Base-by-base conservation (phyloP, 495 filamentous ascomycete species). In the Penicillium subrubescens region DNA sequence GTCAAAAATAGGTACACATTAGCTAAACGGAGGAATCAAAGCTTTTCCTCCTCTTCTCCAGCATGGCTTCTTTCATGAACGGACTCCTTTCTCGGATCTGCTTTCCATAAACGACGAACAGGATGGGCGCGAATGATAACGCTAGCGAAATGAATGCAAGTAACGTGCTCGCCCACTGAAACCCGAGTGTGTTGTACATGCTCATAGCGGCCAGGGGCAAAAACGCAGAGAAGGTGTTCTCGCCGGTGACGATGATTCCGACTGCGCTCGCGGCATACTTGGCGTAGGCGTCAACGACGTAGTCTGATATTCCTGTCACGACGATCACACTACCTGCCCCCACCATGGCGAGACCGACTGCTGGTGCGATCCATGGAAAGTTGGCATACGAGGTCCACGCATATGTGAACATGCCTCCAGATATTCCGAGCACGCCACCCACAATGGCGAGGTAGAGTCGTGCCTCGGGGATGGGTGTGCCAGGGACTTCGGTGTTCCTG, bases 101-200 rank as follows among this genome's bases (percentile, higher is more conserved):
- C 53, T 67, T 67, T 12, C 74, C 74, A 44, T 68, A 73, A 48
- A 72, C 67, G 14, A 76, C 53, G 53, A 76, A 61, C 31, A 74
- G 53, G n/a, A 77, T 63, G 0, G 78, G 78, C 27, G 71, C 71
- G 39, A 75, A 52, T 31, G 69, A 73, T 21, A 82, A 59, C 21
- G 57, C 64, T 34, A 80, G 48, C 8, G 74, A 68, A 12, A 82
- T 65, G 50, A 81, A 79, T 21, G 64, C 81, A 34, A 82, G 65
- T 19, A 83, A 41, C 2, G 72, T 76, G 57, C 76, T 79, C 12
- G 81, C 81, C 81, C 81, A 83, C 50, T 78, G 69, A 59, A 78
- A 75, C 7, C 80, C 80, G 8, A 82, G 63, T 3, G 67, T 71
- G 0, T 63, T 66, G 63, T 83, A 83, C 77, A 83, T 80, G 43